Evolutionary conservation across 371 early-diverging fungal species (phyloP), one percentile per base, ranked within the genome.

Genomic region (Mortierella sp.): DNA sequence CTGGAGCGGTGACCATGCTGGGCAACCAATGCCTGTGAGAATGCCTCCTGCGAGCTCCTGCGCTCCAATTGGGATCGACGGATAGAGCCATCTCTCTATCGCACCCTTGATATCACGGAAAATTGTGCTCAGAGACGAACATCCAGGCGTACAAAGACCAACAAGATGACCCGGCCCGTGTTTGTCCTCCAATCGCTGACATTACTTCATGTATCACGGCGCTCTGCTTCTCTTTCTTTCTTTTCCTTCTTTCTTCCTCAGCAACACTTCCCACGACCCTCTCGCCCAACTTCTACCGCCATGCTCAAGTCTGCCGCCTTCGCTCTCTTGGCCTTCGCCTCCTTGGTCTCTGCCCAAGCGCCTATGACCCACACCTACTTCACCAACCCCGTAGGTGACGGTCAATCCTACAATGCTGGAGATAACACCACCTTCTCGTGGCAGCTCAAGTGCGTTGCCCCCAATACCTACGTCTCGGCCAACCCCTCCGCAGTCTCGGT

Each of bases 301-400:
- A 72, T 72, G 73, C 54, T 56, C 67, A 72, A 72, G 59, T 54
- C 73, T 27, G 57, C 54, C 37, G 41, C 67, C 56, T 40, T 62
- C 40, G 55, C 57, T 41, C 50, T 46, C 50, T 43, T 52, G 61
- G 62, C 69, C 51, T 34, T 57, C 25, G 57, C 27, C 39, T 56
- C 57, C 31, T 37, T 57, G 16, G 68, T 60, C 56, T 47, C 63
- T 41, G 70, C 70, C 54, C 62, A 63, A 59, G 47, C 46, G 21
- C 45, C 57, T 34, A n/a, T n/a, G n/a, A 57, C 62, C 49, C 58
- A 59, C 50, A 67, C 34, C 67, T 29, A 27, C 51, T 73, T 73
- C 60, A 67, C 60, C 52, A 45, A 46, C 56, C 73, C 73, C 43
- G 60, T 67, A 40, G 41, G 51, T 14, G 37, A 24, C 12, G 10